Base-by-base conservation (phyloP, 805 yeast species). In the Schizosaccharomyces cryophilus region DNA sequence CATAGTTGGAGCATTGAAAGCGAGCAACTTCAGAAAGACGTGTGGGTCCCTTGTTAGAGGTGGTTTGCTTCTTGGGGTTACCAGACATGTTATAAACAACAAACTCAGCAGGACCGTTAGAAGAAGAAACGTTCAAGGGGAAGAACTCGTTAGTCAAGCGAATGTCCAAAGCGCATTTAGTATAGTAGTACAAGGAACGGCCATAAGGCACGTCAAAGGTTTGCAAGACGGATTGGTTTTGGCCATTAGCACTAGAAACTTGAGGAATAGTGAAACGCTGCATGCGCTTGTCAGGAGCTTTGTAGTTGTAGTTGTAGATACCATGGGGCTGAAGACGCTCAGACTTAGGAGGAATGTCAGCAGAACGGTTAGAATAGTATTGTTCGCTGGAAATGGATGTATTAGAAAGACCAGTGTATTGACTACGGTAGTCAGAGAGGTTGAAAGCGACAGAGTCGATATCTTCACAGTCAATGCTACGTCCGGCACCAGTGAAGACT, bases 301-400 rank as follows among this genome's bases (percentile, higher is more conserved):
- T 17, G 56, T 24, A 51, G 56, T 51, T 51, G 56, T 19, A 51
- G 30, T 51, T 21, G 35, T 29, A 29, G 35, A 51, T 51, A 51
- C 35, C 56, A 13, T 51, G 56, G n/a, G 56, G 56, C 7, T 17
- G 19, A 29, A 51, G 56, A 26, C 56, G 56, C 35, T 29, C n/a
- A 51, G 56, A 51, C 56, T 51, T 51, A 35, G 56, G 30, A 51
- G 56, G 56, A 26, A 51, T 13, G 35, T 51, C 56, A 51, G 56
- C 56, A 51, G 35, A 24, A 11, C 21, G 56, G 35, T 51, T 29
- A 24, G 26, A 24, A 17, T 45, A 45, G 51, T 19, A n/a, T 45
- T 9, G 51, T 11, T 45, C n/a, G n/a, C 13, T 11, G 56, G 56
- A 5, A 51, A 21, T 19, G 4, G 56, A 24, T 7, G 56, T 19